These are phyloP conservation scores for Aquanectria penicillioides DNA, from an alignment of 2,329 filamentous ascomycete genomes.

Conservation along the genomic window DNA sequence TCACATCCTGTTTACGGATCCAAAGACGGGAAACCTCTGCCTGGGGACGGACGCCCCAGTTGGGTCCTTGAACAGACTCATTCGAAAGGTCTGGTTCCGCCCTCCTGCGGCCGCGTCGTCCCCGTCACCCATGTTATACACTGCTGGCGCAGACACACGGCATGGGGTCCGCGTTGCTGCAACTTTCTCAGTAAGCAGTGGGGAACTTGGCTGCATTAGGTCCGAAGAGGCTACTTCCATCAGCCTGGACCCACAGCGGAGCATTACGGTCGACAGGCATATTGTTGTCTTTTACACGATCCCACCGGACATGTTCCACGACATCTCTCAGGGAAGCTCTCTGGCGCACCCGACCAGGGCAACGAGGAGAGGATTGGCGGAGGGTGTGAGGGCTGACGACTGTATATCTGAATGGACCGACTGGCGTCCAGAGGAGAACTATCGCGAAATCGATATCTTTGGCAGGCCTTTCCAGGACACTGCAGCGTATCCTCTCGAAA, in stretches of 20 bases:
- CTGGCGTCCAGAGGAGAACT: constrained; percentile 35
- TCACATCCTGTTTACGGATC: constrained; percentile 73
- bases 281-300: constrained; percentile 69
- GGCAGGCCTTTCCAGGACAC: constrained; percentile 27
- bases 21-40: constrained; percentile 63
- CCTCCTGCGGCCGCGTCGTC: constrained; percentile 43
- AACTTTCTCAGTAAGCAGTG: constrained; percentile 54
- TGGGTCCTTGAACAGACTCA: constrained; percentile 59
- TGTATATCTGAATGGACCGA: constrained; percentile 23
- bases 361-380: not conserved
- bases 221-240: constrained; percentile 14
- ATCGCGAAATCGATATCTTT: constrained; percentile 32
- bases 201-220: constrained; percentile 19
- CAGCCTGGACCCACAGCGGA: constrained; percentile 9
- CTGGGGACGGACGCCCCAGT: constrained; percentile 70
- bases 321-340: constrained; percentile 36
- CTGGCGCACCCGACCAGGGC: constrained; percentile 10
- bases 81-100: constrained; percentile 67
- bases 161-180: constrained; percentile 69
- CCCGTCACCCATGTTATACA: constrained; percentile 61
- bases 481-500: constrained; percentile 42
- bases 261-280: constrained; percentile 42
- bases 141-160: constrained; percentile 63
- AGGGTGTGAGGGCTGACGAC: constrained; percentile 12
- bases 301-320: constrained; percentile 64